Evolutionary conservation across 192 early-diverging fungal species (phyloP).

Genomic region (Coemansia asiatica): DNA sequence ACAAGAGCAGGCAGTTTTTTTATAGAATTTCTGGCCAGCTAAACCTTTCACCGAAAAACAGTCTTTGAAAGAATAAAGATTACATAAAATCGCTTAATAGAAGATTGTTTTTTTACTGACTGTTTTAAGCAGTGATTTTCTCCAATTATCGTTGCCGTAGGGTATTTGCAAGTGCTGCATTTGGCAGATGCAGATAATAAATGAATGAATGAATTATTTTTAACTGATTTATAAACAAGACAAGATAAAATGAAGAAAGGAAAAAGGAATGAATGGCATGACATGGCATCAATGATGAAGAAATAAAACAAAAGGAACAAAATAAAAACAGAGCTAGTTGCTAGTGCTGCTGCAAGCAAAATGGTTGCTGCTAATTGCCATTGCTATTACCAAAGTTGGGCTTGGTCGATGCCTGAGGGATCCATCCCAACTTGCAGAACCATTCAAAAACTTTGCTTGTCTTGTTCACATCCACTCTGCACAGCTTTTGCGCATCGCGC

Average conservation of each 20-base stretch:
- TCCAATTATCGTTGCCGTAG: too few species aligned
- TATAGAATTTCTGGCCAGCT: too few species aligned
- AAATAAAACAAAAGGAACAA: conserved; percentile 1
- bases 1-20: too few species aligned
- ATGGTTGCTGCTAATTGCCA: not conserved
- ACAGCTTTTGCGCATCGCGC: conserved; percentile 87
- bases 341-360: not conserved
- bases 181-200: not conserved
- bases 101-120: too few species aligned
- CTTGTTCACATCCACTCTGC: conserved; percentile 93
- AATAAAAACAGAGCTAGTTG: not conserved
- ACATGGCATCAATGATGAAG: not conserved
- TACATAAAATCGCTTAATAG: too few species aligned
- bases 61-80: too few species aligned
- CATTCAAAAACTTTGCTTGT: conserved; percentile 82
- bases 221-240: not conserved
- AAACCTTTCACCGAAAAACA: too few species aligned
- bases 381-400: not conserved
- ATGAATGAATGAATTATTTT: not conserved
- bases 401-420: conserved; percentile 42
- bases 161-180: conserved; percentile 18
- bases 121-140: too few species aligned
- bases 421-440: conserved; percentile 87
- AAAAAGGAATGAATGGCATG: not conserved
- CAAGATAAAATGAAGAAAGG: not conserved